These are phyloP conservation scores for Harringtonia aguacate DNA, from an alignment of 2,329 filamentous ascomycete species.

Conservation along the genomic window DNA sequence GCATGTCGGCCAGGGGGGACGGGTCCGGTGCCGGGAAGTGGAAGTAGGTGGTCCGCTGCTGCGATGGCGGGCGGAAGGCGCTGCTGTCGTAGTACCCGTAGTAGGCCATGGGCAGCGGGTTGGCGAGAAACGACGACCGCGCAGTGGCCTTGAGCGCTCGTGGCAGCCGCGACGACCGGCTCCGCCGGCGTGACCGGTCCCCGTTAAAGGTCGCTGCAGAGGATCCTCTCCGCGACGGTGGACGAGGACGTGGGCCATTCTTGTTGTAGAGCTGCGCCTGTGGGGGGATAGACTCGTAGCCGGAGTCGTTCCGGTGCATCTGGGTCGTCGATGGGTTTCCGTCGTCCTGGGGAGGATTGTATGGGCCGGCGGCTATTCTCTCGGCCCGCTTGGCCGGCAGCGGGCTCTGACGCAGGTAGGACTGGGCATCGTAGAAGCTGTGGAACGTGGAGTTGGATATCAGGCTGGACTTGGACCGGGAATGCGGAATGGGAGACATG, in stretches of 20 bases:
- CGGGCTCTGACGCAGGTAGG: conserved; percentile 15
- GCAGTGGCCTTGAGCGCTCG: too few relatives aligned
- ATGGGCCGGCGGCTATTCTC: conserved; percentile 16
- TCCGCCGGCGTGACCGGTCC: too few relatives aligned
- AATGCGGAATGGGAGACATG: conserved; percentile 5
- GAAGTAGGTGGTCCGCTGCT: conserved; percentile 28
- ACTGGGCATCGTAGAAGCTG: conserved; percentile 40
- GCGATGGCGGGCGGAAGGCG: conserved; percentile 11
- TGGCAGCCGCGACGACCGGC: too few relatives aligned
- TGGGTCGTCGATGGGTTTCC: too few relatives aligned
- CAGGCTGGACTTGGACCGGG: conserved; percentile 6
- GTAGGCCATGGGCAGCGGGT: neutral
- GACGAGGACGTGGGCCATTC: too few relatives aligned
- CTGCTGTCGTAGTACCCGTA: conserved; percentile 10
- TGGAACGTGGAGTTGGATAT: conserved; percentile 40
- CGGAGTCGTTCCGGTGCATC: conserved; percentile 47
- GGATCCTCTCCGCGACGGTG: too few relatives aligned
- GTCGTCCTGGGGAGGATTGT: conserved; percentile 4
- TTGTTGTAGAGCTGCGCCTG: conserved; percentile 8
- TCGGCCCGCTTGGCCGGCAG: too few relatives aligned
- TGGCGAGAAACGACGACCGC: too few relatives aligned
- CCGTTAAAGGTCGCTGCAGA: too few relatives aligned
- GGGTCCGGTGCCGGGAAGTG: conserved; percentile 26
- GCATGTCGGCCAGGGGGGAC: neutral
- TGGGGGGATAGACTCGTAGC: conserved; percentile 42